Percentiles rank a stretch among this genome's conserved stretches.
Conservation (phyloP, 2,329 filamentous ascomycete genomes). For the Escovopsis sp. region DNA sequence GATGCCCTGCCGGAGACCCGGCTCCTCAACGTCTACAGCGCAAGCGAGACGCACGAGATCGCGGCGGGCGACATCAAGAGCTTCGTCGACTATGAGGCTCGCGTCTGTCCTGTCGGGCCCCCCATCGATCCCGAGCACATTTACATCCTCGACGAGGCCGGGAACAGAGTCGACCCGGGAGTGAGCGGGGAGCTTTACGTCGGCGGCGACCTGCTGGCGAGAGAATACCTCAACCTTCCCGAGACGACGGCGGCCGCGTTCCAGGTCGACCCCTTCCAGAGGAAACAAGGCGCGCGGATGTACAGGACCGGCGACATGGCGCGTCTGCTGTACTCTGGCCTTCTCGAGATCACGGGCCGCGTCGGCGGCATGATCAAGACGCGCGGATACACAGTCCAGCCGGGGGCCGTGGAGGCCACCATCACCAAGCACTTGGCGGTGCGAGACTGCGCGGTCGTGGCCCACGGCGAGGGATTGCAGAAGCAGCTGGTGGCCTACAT, state of each 20-base stretch:
- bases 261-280: constrained; percentile 43
- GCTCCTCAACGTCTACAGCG: constrained; percentile 68
- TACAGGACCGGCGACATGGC: constrained; percentile 63
- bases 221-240: constrained; percentile 66
- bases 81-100: constrained; percentile 46
- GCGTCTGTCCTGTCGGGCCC: constrained; percentile 60
- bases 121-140: constrained; percentile 52
- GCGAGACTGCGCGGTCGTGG: constrained; percentile 54
- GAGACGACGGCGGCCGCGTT: constrained; percentile 66
- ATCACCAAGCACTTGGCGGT: constrained; percentile 58
- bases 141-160: constrained; percentile 58
- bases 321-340: constrained; percentile 45
- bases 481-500: constrained; percentile 65
- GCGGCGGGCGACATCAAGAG: constrained; percentile 60
- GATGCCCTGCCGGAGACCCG: constrained; percentile 49
- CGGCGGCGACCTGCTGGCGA: constrained; percentile 57
- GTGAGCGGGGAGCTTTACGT: constrained; percentile 59
- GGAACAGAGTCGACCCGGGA: constrained; percentile 47
- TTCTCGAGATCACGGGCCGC: constrained; percentile 61
- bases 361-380: constrained; percentile 72
- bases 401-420: constrained; percentile 59
- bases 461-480: constrained; percentile 63
- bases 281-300: constrained; percentile 47
- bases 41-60: constrained; percentile 69
- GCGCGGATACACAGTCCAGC: constrained; percentile 64